These are phyloP conservation scores for Stagonosporopsis vannaccii DNA, from an alignment of 2,329 filamentous ascomycete genomes.

Conservation along the genomic window DNA sequence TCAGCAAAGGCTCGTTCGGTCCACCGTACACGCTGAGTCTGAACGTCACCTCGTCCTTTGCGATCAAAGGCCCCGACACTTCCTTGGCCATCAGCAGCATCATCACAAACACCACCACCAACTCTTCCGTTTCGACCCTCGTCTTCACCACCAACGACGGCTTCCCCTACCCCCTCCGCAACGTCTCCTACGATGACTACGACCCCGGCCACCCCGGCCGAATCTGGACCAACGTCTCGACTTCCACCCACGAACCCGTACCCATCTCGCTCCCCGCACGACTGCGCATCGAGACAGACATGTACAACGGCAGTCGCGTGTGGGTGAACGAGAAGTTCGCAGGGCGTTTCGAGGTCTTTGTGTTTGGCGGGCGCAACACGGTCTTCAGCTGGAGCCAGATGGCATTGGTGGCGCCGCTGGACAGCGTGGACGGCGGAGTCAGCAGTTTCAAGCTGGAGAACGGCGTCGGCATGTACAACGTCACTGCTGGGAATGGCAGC, in stretches of 20 bases:
- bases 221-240: constrained; percentile 60
- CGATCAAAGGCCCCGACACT: constrained; percentile 54
- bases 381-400: constrained; percentile 64
- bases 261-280: constrained; percentile 42
- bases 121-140: constrained; percentile 36
- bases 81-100: constrained; percentile 48
- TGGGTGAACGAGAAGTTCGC: constrained; percentile 57
- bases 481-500: constrained; percentile 17
- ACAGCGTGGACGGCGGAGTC: constrained; percentile 43
- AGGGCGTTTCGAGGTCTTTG: constrained; percentile 63
- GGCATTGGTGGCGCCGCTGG: constrained; percentile 62
- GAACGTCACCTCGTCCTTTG: constrained; percentile 52
- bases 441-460: constrained; percentile 17
- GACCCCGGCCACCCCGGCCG: constrained; percentile 59
- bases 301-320: constrained; percentile 56
- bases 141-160: constrained; percentile 52
- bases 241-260: constrained; percentile 55
- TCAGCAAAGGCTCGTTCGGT: constrained; percentile 54
- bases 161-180: constrained; percentile 58
- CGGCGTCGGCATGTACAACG: constrained; percentile 22
- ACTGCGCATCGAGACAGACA: constrained; percentile 56
- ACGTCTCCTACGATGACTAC: constrained; percentile 54
- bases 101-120: constrained; percentile 21
- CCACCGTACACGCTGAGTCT: constrained; percentile 56
- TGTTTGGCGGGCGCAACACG: constrained; percentile 61